These are phyloP conservation scores for Thielaviopsis cerberus DNA, from an alignment of 2,329 filamentous ascomycete species.

Conservation along the genomic window DNA sequence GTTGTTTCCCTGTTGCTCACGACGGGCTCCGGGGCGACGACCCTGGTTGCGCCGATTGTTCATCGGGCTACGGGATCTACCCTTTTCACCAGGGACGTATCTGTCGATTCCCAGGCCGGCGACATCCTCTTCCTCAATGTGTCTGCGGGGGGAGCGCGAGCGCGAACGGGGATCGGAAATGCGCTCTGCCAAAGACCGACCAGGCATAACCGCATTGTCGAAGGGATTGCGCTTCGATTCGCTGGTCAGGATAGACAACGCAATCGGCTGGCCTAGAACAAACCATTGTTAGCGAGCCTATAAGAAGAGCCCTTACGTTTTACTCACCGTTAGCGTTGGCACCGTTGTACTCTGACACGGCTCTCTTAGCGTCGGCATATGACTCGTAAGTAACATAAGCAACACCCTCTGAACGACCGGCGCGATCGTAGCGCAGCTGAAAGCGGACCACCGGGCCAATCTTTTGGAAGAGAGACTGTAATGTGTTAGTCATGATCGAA, in stretches of 20 bases:
- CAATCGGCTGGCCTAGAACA: constrained; percentile 55
- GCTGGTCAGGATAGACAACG: constrained; percentile 44
- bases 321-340: constrained; percentile 64
- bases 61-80: constrained; percentile 39
- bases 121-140: constrained; percentile 35
- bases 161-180: constrained; percentile 44
- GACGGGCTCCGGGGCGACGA: constrained; percentile 30
- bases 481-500: neutral
- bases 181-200: constrained; percentile 40
- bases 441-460: constrained; percentile 56
- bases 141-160: constrained; percentile 34
- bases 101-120: constrained; percentile 55
- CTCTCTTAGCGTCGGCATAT: constrained; percentile 50
- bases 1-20: constrained; percentile 21
- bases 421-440: constrained; percentile 65
- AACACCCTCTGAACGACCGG: constrained; percentile 68
- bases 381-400: constrained; percentile 68
- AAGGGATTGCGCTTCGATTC: constrained; percentile 35
- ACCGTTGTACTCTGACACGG: constrained; percentile 66
- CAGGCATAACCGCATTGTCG: constrained; percentile 34
- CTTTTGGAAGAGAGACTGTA: constrained; percentile 42
- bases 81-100: constrained; percentile 46
- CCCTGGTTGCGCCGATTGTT: constrained; percentile 21
- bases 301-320: neutral
- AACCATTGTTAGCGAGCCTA: neutral